These are phyloP conservation scores for Ailanthus altissimus DNA, from an alignment of 345 rosid genomes.

Conservation along the genomic window DNA sequence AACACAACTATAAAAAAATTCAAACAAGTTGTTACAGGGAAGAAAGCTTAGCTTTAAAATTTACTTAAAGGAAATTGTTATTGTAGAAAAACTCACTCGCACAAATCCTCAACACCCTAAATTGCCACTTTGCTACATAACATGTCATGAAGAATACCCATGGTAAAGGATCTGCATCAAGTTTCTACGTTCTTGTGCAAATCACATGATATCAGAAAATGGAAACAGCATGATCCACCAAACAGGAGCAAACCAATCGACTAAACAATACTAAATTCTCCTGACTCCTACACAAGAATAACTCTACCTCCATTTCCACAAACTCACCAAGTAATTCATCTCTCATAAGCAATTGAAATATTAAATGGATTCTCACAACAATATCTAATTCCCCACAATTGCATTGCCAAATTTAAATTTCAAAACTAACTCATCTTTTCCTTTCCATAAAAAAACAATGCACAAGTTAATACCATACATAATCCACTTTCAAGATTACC, in stretches of 20 bases:
- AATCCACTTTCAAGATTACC: not conserved
- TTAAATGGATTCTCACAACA: not conserved
- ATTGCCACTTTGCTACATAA: not conserved
- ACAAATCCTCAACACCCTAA: not conserved
- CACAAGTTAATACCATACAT: not conserved
- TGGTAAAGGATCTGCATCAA: not conserved
- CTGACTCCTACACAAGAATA: not conserved
- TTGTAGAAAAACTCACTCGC: not conserved
- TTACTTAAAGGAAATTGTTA: not conserved
- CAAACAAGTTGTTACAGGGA: not conserved
- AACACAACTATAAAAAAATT: not conserved
- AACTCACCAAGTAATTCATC: conserved; percentile 1
- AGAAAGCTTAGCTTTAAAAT: not conserved
- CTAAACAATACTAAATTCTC: not conserved
- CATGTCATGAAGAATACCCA: not conserved
- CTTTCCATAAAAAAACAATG: not conserved
- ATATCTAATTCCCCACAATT: not conserved
- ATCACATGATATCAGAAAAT: not conserved
- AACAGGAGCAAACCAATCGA: not conserved
- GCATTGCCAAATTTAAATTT: not conserved
- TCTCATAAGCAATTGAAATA: not conserved
- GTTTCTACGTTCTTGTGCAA: not conserved
- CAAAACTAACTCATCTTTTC: not conserved
- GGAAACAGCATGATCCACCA: not conserved
- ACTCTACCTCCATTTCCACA: not conserved